Base-by-base conservation (phyloP, 2,329 filamentous ascomycete genomes). In the Aphanoascus verrucosus region DNA sequence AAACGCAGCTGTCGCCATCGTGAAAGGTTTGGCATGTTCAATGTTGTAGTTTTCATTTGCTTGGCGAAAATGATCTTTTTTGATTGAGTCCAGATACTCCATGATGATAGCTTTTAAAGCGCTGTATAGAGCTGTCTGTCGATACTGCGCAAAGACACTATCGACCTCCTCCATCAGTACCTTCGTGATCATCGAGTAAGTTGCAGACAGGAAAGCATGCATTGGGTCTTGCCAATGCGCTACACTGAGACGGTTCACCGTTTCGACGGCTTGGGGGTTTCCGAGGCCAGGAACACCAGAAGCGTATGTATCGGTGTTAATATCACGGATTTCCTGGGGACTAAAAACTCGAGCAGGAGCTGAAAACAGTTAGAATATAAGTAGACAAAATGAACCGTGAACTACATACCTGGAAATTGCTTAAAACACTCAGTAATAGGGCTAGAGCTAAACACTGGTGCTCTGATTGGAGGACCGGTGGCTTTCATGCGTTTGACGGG, bases 241-340 rank as follows among this genome's bases (percentile, higher is more conserved):
- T 1, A 86, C 76, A 0, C 78, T 77, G n/a, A 77, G 68, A 14
- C 74, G 69, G 44, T 78, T 81, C 14, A 86, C 70, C 0, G 72
- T 72, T 28, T 82, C 76, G 19, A 83, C 80, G 0, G 84, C 81
- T 37, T 79, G 77, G 0, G 78, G 75, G 0, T 82, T 77, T 0
- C 81, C 77, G 0, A 81, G 72, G 5, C 77, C 76, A 0, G 80
- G 81, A 59, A 82, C 73, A 0, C 82, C 81, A 0, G 79, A 76
- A 15, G 72, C 73, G 23, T 76, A 77, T 11, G 79, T 78, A 3
- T 72, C 67, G 15, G 71, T 66, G 12, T 85, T 82, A 9, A 81
- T 74, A 0, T 71, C 65, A 0, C 77, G 74, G 1, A 86, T 78
- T 2, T 68, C 64, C 12, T 62, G 59, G 31, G 71, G 62, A 0